A percentile compares a stretch with the other conserved stretches of the same genome.
phyloP scores from a whole-genome alignment of 148 eudicot genomes.

The Oxyria digyna region DNA sequence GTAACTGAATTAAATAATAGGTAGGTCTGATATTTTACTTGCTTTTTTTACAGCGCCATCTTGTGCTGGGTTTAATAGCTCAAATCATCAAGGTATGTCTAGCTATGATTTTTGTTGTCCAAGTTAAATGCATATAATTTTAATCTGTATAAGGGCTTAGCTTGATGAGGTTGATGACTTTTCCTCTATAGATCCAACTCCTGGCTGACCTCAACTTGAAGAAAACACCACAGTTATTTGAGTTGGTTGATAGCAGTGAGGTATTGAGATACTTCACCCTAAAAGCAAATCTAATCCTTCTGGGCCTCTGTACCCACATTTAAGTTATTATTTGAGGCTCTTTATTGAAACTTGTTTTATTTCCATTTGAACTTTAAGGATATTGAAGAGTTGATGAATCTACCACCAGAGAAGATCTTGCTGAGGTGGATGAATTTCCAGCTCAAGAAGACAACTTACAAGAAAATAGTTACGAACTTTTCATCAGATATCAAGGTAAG shows the following conservation, averaged over 20 bases:
- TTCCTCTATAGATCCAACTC: constrained; percentile 66
- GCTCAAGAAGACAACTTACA: constrained; percentile 56
- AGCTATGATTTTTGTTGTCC: background rate
- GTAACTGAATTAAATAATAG: background rate
- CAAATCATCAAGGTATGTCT: constrained; percentile 84
- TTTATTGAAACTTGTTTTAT: background rate
- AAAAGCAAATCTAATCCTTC: constrained; percentile 4
- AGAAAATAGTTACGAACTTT: constrained; percentile 72
- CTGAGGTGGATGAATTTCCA: constrained; percentile 99
- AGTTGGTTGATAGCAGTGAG: constrained; percentile 84
- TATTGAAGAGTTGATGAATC: constrained; percentile 89
- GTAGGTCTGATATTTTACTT: background rate
- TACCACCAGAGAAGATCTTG: constrained; percentile 90
- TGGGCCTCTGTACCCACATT: background rate
- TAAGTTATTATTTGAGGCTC: background rate
- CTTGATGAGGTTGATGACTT: background rate
- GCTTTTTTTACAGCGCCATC: constrained; percentile 65
- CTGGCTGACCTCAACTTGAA: constrained; percentile 93
- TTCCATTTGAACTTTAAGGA: constrained; percentile 34
- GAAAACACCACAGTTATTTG: constrained; percentile 94
- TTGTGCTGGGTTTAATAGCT: constrained; percentile 90
- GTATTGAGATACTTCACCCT: constrained; percentile 23
- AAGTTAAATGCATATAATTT: background rate
- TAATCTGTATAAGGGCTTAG: background rate
- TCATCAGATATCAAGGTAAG: constrained; percentile 91